Base-by-base conservation (phyloP, 2,329 filamentous ascomycete genomes). In the Alternaria sp. region DNA sequence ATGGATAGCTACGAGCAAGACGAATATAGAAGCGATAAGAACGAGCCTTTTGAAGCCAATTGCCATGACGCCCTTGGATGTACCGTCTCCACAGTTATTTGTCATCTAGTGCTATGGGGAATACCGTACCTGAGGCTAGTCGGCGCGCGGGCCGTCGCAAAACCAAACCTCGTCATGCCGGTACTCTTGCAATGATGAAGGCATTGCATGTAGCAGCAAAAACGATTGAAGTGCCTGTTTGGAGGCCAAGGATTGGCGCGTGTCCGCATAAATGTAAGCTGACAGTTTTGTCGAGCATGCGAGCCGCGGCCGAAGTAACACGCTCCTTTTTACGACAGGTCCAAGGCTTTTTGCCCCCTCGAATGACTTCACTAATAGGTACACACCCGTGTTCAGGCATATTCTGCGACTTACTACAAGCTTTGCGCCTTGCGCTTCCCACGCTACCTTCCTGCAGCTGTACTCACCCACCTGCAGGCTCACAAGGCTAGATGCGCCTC, bases 51-150 rank as follows among this genome's bases (percentile, higher is more conserved):
- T 55, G 17, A n/a, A 13, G 21, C 37, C n/a, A 21, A 17, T 40
- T 31, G 3, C 10, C 41, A 31, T 48, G 4, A 28, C 39, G 46
- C 53, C 40, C 46, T 56, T 51, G 6, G 6, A 14, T 23, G 10
- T 39, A 50, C 39, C 13, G 10, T 50, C 45, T n/a, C 56, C 37
- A 42, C 45, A 37, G 5, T 44, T 17, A 46, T 58, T 55, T 55
- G 44, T 58, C 39, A 58, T 58, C 56, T 26, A 31, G 44, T 40
- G 50, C 36, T n/a, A 33, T 17, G 42, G 42, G 36, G 50, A 48
- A 8, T 21, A 24, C 1, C n/a, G 5, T 21, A 24, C 1, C n/a
- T 44, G 40, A 45, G 17, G 40, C 31, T 54, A 39, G 10, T 48
- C 23, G 40, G 51, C 13, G 29, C 31, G 44, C 44, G 44, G 44